Percentiles rank a stretch among this genome's conserved stretches.
These are phyloP conservation scores for Leccinum truebloodii DNA, from an alignment of 768 basidiomycete species.

Conservation along the genomic window DNA sequence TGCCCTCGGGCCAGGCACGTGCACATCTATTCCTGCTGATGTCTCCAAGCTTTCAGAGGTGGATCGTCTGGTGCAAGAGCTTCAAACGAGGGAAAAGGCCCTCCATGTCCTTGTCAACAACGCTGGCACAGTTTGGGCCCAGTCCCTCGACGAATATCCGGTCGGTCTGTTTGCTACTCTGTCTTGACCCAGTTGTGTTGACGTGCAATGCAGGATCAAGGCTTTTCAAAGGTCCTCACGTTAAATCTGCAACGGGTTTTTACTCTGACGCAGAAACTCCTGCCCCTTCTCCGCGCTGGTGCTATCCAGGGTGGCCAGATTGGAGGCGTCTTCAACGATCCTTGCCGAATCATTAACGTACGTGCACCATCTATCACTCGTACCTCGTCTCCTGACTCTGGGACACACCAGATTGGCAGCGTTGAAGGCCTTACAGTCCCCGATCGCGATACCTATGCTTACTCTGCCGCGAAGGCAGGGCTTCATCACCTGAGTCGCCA, in stretches of 20 bases:
- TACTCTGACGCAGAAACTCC: conserved; percentile 58
- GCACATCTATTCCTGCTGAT: conserved; percentile 55
- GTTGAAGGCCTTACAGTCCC: conserved; percentile 59
- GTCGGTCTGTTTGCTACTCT: conserved; percentile 28
- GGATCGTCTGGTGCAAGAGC: conserved; percentile 49
- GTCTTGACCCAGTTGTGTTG: conserved; percentile 3
- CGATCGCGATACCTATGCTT: conserved; percentile 62
- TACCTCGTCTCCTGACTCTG: neutral
- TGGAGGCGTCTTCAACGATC: conserved; percentile 42
- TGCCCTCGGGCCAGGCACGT: conserved; percentile 52
- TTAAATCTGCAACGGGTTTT: conserved; percentile 66
- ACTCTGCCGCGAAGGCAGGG: conserved; percentile 64
- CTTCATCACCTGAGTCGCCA: conserved; percentile 60
- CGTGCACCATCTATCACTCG: conserved; percentile 12
- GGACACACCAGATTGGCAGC: conserved; percentile 51
- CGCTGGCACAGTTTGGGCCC: conserved; percentile 60
- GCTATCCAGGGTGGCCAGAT: conserved; percentile 41
- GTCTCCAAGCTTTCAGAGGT: conserved; percentile 55
- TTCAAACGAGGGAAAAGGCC: conserved; percentile 50
- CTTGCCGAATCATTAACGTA: conserved; percentile 63
- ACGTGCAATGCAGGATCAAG: conserved; percentile 43
- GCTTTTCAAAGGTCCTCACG: conserved; percentile 61
- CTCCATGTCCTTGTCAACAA: conserved; percentile 67
- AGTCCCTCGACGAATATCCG: conserved; percentile 45
- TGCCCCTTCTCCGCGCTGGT: conserved; percentile 55